These are phyloP conservation scores for Scutellaria galericulata DNA, from an alignment of 257 asterid species.

Conservation along the genomic window DNA sequence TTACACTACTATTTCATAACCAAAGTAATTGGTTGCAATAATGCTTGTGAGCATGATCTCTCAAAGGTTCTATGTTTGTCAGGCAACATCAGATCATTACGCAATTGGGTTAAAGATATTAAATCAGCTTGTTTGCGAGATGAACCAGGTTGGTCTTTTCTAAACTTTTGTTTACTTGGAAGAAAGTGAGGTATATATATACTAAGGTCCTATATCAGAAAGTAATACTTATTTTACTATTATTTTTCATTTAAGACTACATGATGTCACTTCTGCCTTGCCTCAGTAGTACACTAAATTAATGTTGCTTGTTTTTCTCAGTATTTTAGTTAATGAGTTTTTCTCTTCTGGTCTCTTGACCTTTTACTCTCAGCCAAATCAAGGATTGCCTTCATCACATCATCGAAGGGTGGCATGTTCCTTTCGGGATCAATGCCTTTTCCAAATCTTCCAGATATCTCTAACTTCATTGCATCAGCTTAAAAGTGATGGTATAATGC, in stretches of 20 bases:
- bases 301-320: conserved; percentile 23
- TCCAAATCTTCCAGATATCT: conserved; percentile 94
- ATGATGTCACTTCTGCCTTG: conserved; percentile 23
- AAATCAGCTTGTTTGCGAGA: conserved; percentile 94
- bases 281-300: not conserved
- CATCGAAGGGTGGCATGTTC: conserved; percentile 96
- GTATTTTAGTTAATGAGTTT: conserved; percentile 21
- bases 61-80: conserved; percentile 46
- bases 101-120: conserved; percentile 93
- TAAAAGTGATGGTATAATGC: conserved; percentile 78
- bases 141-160: conserved; percentile 79
- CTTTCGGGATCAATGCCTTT: conserved; percentile 87
- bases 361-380: conserved; percentile 67
- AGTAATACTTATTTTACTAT: conserved; percentile 7
- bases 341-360: conserved; percentile 33
- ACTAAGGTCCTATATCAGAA: conserved; percentile 2
- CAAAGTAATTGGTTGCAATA: conserved; percentile 26
- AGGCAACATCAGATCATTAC: conserved; percentile 89
- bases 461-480: conserved; percentile 82
- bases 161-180: conserved; percentile 18
- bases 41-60: conserved; percentile 34
- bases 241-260: conserved; percentile 19
- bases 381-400: conserved; percentile 90
- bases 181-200: conserved; percentile 25
- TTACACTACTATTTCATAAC: conserved; percentile 16